These are phyloP conservation scores for Pseudopithomyces maydicus DNA, from an alignment of 2,329 filamentous ascomycete genomes.

Conservation along the genomic window DNA sequence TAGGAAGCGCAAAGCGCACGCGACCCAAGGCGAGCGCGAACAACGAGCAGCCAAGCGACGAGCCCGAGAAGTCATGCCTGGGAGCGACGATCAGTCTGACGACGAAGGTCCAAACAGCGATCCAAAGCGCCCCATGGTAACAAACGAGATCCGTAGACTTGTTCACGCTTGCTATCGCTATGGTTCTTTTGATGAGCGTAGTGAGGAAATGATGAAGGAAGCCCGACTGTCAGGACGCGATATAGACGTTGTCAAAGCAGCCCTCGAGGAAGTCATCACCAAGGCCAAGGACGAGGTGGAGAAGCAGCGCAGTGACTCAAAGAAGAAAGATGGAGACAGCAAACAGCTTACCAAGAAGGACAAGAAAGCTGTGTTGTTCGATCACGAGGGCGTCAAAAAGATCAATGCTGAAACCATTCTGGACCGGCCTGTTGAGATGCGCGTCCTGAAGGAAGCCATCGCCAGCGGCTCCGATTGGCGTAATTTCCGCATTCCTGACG, in stretches of 20 bases:
- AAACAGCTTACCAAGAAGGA: slow-evolving; percentile 94
- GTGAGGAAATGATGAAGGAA: slow-evolving; percentile 84
- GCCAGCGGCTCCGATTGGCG: slow-evolving; percentile 68
- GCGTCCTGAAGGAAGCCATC: slow-evolving; percentile 77
- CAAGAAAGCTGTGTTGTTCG: slow-evolving; percentile 93
- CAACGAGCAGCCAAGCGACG: slow-evolving; percentile 73
- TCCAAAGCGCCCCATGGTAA: slow-evolving; percentile 85
- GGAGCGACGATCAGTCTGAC: slow-evolving; percentile 60
- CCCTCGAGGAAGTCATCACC: slow-evolving; percentile 79
- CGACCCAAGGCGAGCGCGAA: slow-evolving; percentile 66
- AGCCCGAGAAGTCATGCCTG: slow-evolving; percentile 67
- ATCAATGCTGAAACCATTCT: slow-evolving; percentile 95
- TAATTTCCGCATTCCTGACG: slow-evolving; percentile 86
- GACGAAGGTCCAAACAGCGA: slow-evolving; percentile 66
- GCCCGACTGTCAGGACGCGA: slow-evolving; percentile 85
- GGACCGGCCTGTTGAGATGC: slow-evolving; percentile 87
- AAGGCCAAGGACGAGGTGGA: slow-evolving; percentile 72
- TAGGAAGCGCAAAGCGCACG: slow-evolving; percentile 66
- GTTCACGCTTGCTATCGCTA: slow-evolving; percentile 90
- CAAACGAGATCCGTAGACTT: slow-evolving; percentile 91
- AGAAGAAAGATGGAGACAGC: slow-evolving; percentile 71
- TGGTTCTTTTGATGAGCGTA: slow-evolving; percentile 85
- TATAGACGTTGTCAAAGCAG: slow-evolving; percentile 74
- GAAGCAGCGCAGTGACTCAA: slow-evolving; percentile 70
- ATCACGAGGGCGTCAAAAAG: slow-evolving; percentile 90